Evolutionary conservation across 176 grass and related monocot species (phyloP).

Genomic region (Musa itinerans): DNA sequence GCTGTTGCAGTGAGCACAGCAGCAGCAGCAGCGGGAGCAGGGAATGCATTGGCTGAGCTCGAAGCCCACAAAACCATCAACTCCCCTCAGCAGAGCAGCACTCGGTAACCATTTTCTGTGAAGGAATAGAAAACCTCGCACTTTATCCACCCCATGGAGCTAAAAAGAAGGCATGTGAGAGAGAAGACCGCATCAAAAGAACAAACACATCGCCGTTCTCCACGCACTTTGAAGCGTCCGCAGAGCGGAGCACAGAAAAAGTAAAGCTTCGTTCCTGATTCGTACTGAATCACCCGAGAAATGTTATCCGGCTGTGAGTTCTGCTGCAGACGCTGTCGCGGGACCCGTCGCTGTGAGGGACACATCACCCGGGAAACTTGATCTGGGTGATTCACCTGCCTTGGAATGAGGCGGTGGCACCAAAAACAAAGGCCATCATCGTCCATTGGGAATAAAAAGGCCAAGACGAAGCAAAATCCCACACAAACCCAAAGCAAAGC

Average conservation of each 20-base stretch:
- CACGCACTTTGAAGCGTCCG: not conserved
- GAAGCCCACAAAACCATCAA: not conserved
- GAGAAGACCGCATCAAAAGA: conserved; percentile 4
- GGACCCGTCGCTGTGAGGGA: not conserved
- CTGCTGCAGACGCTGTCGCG: not conserved
- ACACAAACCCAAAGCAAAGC: not conserved
- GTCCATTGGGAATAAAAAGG: not conserved
- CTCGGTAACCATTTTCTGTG: conserved; percentile 2
- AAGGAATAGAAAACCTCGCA: conserved; percentile 11
- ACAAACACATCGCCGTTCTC: not conserved
- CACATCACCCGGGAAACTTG: not conserved
- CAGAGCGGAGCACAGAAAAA: not conserved
- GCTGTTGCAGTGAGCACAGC: not conserved
- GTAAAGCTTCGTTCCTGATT: too few species aligned
- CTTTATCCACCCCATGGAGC: not conserved
- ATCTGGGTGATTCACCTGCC: not conserved
- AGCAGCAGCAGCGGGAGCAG: not conserved
- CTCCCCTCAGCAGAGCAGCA: not conserved
- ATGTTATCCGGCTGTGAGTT: not conserved
- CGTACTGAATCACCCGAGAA: not conserved
- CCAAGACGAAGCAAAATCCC: not conserved
- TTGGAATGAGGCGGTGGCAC: not conserved
- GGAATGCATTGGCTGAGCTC: not conserved
- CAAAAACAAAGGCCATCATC: not conserved
- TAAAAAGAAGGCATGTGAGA: not conserved